Conservation (phyloP, 306 rosid species). For the Trifolium fragiferum region DNA sequence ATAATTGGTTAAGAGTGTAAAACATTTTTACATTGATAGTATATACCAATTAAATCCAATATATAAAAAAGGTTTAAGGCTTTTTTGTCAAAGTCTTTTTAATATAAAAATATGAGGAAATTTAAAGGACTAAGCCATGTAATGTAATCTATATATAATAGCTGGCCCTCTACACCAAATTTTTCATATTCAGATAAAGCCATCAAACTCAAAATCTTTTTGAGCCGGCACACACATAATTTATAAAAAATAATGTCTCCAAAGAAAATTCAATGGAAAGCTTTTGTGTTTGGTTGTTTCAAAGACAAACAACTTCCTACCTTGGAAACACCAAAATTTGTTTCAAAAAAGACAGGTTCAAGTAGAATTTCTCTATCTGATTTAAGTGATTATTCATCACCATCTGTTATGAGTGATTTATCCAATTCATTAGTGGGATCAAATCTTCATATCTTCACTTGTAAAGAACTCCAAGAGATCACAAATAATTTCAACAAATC, state of each 20-base stretch:
- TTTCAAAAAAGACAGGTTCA: slow-evolving; percentile 49
- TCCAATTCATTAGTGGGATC: slow-evolving; percentile 78
- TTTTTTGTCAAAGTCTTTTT: slow-evolving; percentile 29
- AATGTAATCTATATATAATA: slow-evolving; percentile 42
- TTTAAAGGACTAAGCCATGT: slow-evolving; percentile 34
- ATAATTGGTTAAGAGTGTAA: background rate
- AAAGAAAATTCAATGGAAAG: slow-evolving; percentile 48
- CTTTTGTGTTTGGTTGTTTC: slow-evolving; percentile 62
- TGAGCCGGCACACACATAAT: slow-evolving; percentile 7
- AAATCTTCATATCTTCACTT: slow-evolving; percentile 75
- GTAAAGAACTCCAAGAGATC: slow-evolving; percentile 64
- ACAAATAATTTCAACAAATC: slow-evolving; percentile 61
- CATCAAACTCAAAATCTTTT: slow-evolving; percentile 27
- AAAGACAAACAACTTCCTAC: slow-evolving; percentile 34
- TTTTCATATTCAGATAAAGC: slow-evolving; percentile 36
- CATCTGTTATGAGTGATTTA: slow-evolving; percentile 73
- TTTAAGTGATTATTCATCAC: slow-evolving; percentile 66
- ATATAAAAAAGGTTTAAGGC: slow-evolving; percentile 20
- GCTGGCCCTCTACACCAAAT: slow-evolving; percentile 28
- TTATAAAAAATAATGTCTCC: slow-evolving; percentile 50
- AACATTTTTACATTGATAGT: background rate
- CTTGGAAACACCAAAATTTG: slow-evolving; percentile 39
- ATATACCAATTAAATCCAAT: background rate
- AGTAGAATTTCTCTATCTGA: slow-evolving; percentile 76
- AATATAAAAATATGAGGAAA: background rate